phyloP scores from a whole-genome alignment of 2,329 filamentous ascomycete species.

The Sclerotinia minor region DNA sequence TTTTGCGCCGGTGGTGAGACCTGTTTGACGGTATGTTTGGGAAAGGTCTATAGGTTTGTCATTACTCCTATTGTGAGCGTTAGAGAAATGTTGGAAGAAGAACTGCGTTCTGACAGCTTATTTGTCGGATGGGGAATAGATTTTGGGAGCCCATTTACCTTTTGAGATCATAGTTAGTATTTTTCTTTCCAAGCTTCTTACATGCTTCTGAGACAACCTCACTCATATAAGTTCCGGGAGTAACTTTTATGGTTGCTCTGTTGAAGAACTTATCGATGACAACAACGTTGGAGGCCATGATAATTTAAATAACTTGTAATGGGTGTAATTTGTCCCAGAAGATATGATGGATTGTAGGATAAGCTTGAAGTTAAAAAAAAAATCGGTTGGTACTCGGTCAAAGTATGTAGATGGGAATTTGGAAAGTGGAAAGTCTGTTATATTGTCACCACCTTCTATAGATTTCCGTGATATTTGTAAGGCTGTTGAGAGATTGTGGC shows the following conservation, averaged over 20 bases:
- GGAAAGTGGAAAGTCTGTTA: neutral
- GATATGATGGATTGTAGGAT: neutral
- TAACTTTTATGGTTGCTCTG: conserved; percentile 79
- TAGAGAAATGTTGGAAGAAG: neutral
- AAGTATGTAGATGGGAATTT: neutral
- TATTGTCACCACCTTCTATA: conserved; percentile 29
- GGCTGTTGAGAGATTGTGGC: conserved; percentile 30
- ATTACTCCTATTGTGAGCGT: conserved; percentile 59
- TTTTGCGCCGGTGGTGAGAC: conserved; percentile 81
- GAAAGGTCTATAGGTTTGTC: conserved; percentile 86
- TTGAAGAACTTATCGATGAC: conserved; percentile 80
- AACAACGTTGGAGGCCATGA: conserved; percentile 84
- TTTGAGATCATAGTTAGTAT: conserved; percentile 80
- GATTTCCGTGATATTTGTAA: conserved; percentile 37
- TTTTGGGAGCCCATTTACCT: conserved; percentile 44
- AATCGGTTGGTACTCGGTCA: neutral
- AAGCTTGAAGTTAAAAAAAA: too few relatives aligned
- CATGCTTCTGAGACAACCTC: conserved; percentile 89
- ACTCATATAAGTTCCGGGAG: conserved; percentile 74
- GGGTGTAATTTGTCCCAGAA: neutral
- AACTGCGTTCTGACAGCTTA: too few relatives aligned
- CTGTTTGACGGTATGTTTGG: conserved; percentile 77
- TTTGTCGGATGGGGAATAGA: neutral
- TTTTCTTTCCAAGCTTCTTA: conserved; percentile 61
- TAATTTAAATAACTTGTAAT: too few relatives aligned